Conservation (phyloP, 768 basidiomycete genomes). For the Scleroderma bovista region DNA sequence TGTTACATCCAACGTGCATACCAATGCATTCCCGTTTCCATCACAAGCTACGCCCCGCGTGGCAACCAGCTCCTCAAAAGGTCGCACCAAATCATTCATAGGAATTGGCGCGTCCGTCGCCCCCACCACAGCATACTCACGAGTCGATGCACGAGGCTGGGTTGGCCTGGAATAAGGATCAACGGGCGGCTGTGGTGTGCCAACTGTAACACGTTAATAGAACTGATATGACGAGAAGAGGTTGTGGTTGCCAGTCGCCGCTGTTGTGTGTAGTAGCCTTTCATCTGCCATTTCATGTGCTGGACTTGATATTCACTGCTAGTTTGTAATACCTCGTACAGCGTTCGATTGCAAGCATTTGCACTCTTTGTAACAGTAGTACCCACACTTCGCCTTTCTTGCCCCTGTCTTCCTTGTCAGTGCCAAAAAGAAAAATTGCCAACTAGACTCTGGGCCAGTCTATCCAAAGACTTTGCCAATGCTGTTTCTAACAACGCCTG, state of each 20-base stretch:
- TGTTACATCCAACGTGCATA: constrained; percentile 55
- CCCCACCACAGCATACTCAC: constrained; percentile 77
- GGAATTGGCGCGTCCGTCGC: constrained; percentile 61
- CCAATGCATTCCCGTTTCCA: constrained; percentile 47
- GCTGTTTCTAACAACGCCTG: constrained; percentile 76
- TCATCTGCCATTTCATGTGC: constrained; percentile 15
- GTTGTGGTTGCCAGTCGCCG: constrained; percentile 10
- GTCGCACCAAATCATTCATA: constrained; percentile 70
- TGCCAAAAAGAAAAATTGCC: background rate
- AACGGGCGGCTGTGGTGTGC: constrained; percentile 6
- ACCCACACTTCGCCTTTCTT: constrained; percentile 7
- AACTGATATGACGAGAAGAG: constrained; percentile 6
- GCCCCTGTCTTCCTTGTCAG: constrained; percentile 3
- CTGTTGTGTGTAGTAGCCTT: constrained; percentile 15
- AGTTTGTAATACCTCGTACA: constrained; percentile 12
- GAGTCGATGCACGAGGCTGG: constrained; percentile 81
- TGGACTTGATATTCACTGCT: constrained; percentile 18
- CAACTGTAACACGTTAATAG: constrained; percentile 4
- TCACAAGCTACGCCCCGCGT: constrained; percentile 62
- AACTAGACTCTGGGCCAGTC: background rate
- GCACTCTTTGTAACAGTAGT: constrained; percentile 28
- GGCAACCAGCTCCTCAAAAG: constrained; percentile 59
- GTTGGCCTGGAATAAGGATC: constrained; percentile 44
- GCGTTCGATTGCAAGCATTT: constrained; percentile 20
- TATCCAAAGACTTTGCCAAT: constrained; percentile 72